Evolutionary conservation across 176 grass and related monocot species (phyloP), one percentile per base, ranked within the genome.

Genomic region (Aegilops bicornis): DNA sequence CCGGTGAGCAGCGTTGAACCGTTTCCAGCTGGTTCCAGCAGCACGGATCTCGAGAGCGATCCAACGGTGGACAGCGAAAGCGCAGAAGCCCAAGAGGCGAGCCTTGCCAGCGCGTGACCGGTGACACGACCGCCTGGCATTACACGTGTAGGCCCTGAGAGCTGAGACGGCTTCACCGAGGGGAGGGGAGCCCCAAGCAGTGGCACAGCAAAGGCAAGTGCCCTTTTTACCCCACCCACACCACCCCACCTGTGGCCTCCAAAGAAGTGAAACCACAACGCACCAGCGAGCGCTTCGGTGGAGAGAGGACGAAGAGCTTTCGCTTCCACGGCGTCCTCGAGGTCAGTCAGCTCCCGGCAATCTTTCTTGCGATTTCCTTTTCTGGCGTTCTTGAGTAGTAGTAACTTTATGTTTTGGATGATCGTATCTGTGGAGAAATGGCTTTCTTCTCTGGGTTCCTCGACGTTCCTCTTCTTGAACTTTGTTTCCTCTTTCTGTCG

Each of bases 21-120:
- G 33, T 20, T 56, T 87, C 43, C 71, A 77, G 23, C 7, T 6
- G 10, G 9, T 27, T 81, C 32, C 8, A 42, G 33, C 2, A 5
- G 76, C 87, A 43, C 76, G 17, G 2, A 85, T 89, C 82, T 84
- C 58, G 1, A 86, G 79, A 1, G 36, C 5, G 23, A 83, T 84
- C 72, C n/a, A 50, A 73, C 81, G 17, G 81, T 14, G 11, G 11
- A 20, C 2, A 20, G 64, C 71, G 80, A 32, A n/a, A 32, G 8
- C 39, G 39, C 40, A 22, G 56, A 59, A 25, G 37, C 42, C 32
- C 54, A 16, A 76, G 61, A n/a, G 78, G 79, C 33, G 50, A 54
- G 31, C 30, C 24, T 76, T 50, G 42, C 73, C 75, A 27, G 15
- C 16, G 81, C 40, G 63, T 30, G 30, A 54, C n/a, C 16, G 48